Evolutionary conservation across 2,329 filamentous ascomycete genomes (phyloP), one percentile per base, ranked within the genome.

Genomic region (Alternaria gansuensis): DNA sequence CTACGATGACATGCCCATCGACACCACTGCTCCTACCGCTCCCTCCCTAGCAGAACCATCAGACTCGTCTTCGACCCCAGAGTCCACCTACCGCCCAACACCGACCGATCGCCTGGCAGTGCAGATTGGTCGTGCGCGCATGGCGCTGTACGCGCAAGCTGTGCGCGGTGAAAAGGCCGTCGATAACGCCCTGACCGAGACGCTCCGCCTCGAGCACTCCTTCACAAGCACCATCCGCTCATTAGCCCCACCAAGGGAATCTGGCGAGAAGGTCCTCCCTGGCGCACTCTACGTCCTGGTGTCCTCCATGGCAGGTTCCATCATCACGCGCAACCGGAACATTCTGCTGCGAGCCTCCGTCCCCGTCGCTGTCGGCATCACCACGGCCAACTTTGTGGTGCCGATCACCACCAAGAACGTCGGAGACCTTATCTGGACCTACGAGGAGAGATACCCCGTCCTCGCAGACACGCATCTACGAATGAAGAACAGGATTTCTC

Each of bases 371-470:
- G 87, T 97, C 41, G 95, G 93, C 66, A 82, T 96, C 63, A 88
- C 88, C 55, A 91, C 93, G 56, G 93, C 91, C 59, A 95, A 93
- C 87, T 83, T 88, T 61, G 88, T 97, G 37, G 81, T 99, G 48
- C 95, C 95, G 43, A 83, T 95, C 65, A 99, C 95, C 40, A 96
- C 93, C 85, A 83, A 87, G 77, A 99, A 99, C 79, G 87, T 96
- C 28, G 88, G 89, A 41, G 89, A 94, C 74, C 82, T 98, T 75
- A 82, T 90, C 44, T 99, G 95, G 95, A 88, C 87, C 76, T 99
- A 95, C 78, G 95, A 99, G 87, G 87, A 96, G 84, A 88, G 85
- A 72, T 91, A 93, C 75, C 95, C 95, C 4, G 90, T 85, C 17
- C 77, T 99, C 54, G 90, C 92, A 17, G 89, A 97, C 69, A 87